These are phyloP conservation scores for Salvia hispanica DNA, from an alignment of 257 asterid species.

Conservation along the genomic window DNA sequence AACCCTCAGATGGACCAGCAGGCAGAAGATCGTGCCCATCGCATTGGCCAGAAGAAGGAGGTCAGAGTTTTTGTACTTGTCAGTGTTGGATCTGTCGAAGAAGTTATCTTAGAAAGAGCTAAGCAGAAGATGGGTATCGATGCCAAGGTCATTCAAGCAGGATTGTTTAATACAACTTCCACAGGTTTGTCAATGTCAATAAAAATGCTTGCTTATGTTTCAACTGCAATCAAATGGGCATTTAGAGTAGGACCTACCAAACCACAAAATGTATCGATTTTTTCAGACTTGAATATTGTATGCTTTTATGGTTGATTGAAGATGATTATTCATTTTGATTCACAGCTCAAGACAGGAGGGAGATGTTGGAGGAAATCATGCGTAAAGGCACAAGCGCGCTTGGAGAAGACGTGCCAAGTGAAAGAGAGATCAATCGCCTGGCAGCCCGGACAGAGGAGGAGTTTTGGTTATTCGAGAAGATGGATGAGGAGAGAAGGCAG, in stretches of 20 bases:
- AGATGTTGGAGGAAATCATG: conserved; percentile 94
- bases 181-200: conserved; percentile 66
- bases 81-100: conserved; percentile 96
- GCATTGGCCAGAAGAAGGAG: conserved; percentile 98
- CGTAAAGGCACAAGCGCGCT: conserved; percentile 86
- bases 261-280: too few species aligned
- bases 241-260: background rate
- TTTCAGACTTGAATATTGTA: background rate
- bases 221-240: background rate
- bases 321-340: conserved; percentile 15
- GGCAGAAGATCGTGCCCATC: conserved; percentile 99
- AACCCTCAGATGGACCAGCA: conserved; percentile 99
- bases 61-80: conserved; percentile 94
- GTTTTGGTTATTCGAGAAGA: conserved; percentile 90
- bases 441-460: conserved; percentile 98
- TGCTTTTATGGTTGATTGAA: conserved; percentile 8
- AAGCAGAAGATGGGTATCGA: conserved; percentile 99
- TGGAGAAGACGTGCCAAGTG: conserved; percentile 96
- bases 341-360: conserved; percentile 96
- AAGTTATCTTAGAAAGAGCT: conserved; percentile 94
- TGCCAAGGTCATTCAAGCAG: conserved; percentile 99
- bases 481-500: conserved; percentile 93
- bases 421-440: conserved; percentile 90
- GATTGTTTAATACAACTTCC: conserved; percentile 94
- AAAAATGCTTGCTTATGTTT: background rate